These are phyloP conservation scores for Populus trichocarpa DNA, from an alignment of 441 rosid species.

Conservation along the genomic window DNA sequence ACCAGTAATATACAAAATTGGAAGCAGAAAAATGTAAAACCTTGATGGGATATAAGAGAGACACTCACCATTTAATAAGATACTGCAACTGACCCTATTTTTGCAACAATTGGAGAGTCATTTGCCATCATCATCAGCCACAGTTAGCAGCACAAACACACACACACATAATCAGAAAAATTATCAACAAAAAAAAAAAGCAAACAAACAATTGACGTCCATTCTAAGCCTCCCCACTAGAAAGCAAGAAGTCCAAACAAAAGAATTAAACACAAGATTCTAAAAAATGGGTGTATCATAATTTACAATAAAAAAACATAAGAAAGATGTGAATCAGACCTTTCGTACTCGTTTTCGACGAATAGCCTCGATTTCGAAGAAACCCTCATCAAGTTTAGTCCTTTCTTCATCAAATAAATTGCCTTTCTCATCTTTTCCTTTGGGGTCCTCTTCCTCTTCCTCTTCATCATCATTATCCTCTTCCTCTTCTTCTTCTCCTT, in stretches of 20 bases:
- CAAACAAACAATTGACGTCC: neutral
- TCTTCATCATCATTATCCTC: slow-evolving; percentile 33
- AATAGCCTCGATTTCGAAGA: slow-evolving; percentile 93
- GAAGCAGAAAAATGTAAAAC: neutral
- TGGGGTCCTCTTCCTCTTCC: slow-evolving; percentile 27
- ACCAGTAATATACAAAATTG: neutral
- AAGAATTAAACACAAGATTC: neutral
- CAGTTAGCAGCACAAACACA: slow-evolving; percentile 4
- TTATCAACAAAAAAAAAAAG: neutral
- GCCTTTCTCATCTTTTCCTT: slow-evolving; percentile 32
- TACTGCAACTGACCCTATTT: slow-evolving; percentile 90
- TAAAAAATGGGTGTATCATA: neutral
- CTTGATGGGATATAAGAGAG: neutral
- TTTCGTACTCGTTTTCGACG: slow-evolving; percentile 88
- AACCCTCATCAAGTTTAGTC: slow-evolving; percentile 88
- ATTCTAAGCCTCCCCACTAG: neutral
- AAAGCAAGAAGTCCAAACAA: neutral
- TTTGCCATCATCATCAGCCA: slow-evolving; percentile 20
- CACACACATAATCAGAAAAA: neutral
- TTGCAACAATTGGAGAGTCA: slow-evolving; percentile 15
- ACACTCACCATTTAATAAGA: slow-evolving; percentile 90
- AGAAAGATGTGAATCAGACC: slow-evolving; percentile 33
- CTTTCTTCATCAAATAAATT: slow-evolving; percentile 46
- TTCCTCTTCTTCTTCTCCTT: slow-evolving; percentile 20
- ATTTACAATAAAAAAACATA: neutral